These are phyloP conservation scores for Exobasidium rhododendri DNA, from an alignment of 1,284 basidiomycete species.

Conservation along the genomic window DNA sequence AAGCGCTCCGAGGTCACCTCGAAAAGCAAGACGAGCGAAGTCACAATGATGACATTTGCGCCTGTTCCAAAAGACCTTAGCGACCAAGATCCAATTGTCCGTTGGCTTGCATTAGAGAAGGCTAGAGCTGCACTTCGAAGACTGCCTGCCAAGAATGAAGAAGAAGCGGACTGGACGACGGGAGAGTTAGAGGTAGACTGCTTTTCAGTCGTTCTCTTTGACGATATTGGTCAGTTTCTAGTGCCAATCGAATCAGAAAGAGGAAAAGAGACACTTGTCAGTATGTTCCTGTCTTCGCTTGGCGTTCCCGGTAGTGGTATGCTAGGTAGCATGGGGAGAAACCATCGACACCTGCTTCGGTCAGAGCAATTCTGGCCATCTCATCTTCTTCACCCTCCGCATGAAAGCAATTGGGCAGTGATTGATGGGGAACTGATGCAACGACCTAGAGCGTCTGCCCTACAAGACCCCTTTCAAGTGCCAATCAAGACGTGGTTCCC, in stretches of 20 bases:
- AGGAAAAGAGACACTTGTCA: background rate
- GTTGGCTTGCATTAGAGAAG: constrained; percentile 1
- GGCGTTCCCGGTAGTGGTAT: background rate
- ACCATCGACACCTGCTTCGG: background rate
- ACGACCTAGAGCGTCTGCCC: background rate
- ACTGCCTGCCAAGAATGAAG: background rate
- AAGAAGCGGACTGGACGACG: constrained; percentile 5
- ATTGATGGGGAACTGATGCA: constrained; percentile 2
- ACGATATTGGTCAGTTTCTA: background rate
- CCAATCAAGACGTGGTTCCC: constrained; percentile 3
- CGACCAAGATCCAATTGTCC: background rate
- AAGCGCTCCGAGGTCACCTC: background rate
- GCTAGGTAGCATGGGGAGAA: background rate
- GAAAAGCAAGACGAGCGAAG: background rate
- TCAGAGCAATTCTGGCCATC: background rate
- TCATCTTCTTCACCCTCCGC: background rate
- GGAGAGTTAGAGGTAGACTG: background rate
- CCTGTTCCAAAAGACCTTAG: background rate
- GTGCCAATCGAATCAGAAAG: background rate
- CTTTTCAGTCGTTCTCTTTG: constrained; percentile 1
- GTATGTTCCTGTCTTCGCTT: background rate
- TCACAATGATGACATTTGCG: background rate
- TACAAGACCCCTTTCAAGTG: background rate
- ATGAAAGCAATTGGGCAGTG: background rate
- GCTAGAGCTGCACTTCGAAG: background rate